Evolutionary conservation across 1,139 yeast genomes (phyloP).

Genomic region (Nakaseomyces delphensis): DNA sequence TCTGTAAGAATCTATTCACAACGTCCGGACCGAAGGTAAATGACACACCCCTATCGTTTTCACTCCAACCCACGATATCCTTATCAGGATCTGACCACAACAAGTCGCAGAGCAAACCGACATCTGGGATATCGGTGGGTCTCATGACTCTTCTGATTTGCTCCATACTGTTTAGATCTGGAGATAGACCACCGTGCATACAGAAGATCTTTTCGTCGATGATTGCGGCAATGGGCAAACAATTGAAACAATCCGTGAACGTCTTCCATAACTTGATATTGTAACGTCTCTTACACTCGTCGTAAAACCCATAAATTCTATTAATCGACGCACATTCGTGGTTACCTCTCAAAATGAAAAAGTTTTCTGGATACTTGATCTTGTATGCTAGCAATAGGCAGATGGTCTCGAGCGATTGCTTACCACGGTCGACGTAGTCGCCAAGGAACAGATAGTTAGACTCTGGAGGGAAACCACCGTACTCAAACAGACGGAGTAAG

Average conservation of each 20-base stretch:
- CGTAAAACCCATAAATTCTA: conserved; percentile 93
- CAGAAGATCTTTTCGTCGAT: conserved; percentile 95
- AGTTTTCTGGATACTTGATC: conserved; percentile 94
- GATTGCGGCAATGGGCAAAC: conserved; percentile 95
- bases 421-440: conserved; percentile 96
- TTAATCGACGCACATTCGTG: conserved; percentile 96
- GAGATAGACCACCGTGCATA: conserved; percentile 97
- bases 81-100: conserved; percentile 98
- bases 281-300: conserved; percentile 94
- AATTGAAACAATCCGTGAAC: conserved; percentile 93
- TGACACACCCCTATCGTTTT: conserved; percentile 97
- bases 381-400: conserved; percentile 87
- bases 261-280: conserved; percentile 97
- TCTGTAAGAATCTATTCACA: conserved; percentile 85
- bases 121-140: conserved; percentile 97
- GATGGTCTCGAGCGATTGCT: conserved; percentile 90
- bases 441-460: conserved; percentile 90
- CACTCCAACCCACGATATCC: conserved; percentile 96
- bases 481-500: conserved; percentile 84
- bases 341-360: conserved; percentile 87
- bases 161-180: conserved; percentile 94
- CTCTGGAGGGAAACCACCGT: conserved; percentile 97
- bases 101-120: conserved; percentile 86
- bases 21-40: conserved; percentile 97
- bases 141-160: conserved; percentile 97